Conservation (phyloP, 1,284 basidiomycete species). For the Spongispora temasekensis region DNA sequence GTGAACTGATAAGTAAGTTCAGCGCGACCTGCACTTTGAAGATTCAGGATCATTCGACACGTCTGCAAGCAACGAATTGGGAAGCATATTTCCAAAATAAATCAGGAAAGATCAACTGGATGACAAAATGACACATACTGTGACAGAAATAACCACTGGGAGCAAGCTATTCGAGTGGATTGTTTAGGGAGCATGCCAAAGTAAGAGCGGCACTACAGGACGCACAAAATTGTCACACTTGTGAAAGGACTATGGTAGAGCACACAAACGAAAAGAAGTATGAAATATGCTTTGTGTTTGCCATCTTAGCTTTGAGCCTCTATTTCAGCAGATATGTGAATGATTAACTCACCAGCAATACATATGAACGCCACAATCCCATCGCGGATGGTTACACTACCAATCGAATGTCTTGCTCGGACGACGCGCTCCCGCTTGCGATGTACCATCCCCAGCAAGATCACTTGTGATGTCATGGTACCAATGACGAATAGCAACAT, state of each 20-base stretch:
- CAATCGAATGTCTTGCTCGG: constrained; percentile 6
- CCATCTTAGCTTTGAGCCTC: not conserved
- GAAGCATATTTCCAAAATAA: no score
- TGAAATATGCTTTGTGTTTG: constrained; percentile 9
- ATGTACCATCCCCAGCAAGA: constrained; percentile 20
- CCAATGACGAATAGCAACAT: constrained; percentile 14
- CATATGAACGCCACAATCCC: constrained; percentile 19
- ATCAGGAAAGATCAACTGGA: not conserved
- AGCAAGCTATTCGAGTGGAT: constrained; percentile 17
- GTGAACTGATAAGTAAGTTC: constrained; percentile 6
- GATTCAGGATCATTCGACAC: constrained; percentile 24
- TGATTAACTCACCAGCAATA: constrained; percentile 15
- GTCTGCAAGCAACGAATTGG: constrained; percentile 8
- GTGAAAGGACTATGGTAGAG: constrained; percentile 11
- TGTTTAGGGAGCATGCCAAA: constrained; percentile 1
- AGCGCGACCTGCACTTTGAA: constrained; percentile 5
- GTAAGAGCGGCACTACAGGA: not conserved
- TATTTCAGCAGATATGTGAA: not conserved
- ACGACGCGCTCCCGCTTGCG: constrained; percentile 12
- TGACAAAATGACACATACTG: constrained; percentile 12
- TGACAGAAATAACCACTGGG: constrained; percentile 18
- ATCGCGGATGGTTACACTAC: constrained; percentile 28
- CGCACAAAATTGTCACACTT: constrained; percentile 16
- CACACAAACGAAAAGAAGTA: constrained; percentile 3
- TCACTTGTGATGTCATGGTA: constrained; percentile 15